Conservation (phyloP, 176 grass and related monocot species). For the Phragmites australis region DNA sequence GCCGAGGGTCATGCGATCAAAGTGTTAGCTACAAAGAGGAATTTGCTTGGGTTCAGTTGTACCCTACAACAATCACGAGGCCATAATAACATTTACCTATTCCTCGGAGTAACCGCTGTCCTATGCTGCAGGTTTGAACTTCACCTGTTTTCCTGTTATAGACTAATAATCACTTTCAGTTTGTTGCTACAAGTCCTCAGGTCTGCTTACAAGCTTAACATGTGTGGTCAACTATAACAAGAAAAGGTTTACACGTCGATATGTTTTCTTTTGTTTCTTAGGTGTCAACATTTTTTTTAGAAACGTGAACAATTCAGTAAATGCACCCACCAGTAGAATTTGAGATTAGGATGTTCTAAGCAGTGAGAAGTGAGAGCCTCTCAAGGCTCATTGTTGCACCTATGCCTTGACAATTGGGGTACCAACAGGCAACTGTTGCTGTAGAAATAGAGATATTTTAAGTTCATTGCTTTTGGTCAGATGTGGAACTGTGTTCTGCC, state of each 20-base stretch:
- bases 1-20: constrained; percentile 70
- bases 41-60: constrained; percentile 87
- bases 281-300: background rate
- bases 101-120: background rate
- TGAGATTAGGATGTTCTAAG: constrained; percentile 4
- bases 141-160: constrained; percentile 14
- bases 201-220: background rate
- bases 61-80: constrained; percentile 47
- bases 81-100: constrained; percentile 24
- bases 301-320: background rate
- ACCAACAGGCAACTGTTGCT: background rate
- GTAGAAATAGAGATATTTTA: background rate
- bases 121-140: constrained; percentile 37
- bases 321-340: background rate
- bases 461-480: background rate
- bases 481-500: background rate
- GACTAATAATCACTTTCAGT: background rate
- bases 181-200: background rate
- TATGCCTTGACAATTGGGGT: background rate
- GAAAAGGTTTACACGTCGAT: background rate
- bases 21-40: constrained; percentile 79
- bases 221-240: background rate
- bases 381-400: background rate
- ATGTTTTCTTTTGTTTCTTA: background rate
- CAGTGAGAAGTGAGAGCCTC: background rate